Evolutionary conservation across 805 yeast genomes (phyloP), one percentile per base, ranked within the genome.

Genomic region (Saccharomyces kudriavzevii): DNA sequence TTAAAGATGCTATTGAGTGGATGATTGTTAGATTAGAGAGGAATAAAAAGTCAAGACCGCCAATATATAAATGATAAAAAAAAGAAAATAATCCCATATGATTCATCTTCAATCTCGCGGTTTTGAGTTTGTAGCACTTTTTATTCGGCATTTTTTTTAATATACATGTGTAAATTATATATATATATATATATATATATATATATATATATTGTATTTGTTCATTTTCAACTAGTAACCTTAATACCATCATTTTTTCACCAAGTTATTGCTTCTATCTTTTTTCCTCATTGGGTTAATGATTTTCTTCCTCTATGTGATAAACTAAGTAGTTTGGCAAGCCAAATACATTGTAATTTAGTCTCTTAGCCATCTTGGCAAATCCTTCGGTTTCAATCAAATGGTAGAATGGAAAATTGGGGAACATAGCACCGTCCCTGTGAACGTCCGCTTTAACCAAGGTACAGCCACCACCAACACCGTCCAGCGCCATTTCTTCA

Each of bases 351-450:
- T 85, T 87, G 71, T 94, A 91, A 30, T 96, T 96, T 58, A 94
- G 77, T 62, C 98, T 78, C 70, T 90, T 89, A 47, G 96, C 97
- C 98, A 94, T 94, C 70, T 85, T 86, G n/a, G 94, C 97, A 72
- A 94, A 94, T 17, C 99, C 99, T 73, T 94, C 99, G 9, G 97
- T 91, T 75, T 94, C 99, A 58, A 94, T 90, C 70, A 94, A 78
- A 70, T 94, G 96, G 70, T 92, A 91, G 77, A 94, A 94, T 56
- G 99, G 94, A 81, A 94, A 94, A 49, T 95, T 88, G 17, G 99
- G 99, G 81, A 94, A 94, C 97, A 94, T 92, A 52, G 98, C 98
- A 50, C 99, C 99, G 70, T 94, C 99, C 69, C 99, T 80, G 72
- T 94, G 99, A 52, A 94, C 99, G 61, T 91, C 97, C 10, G 97